These are phyloP conservation scores for Blastocystis sp. DNA, from an alignment of 352 stramenopile species.

Conservation along the genomic window DNA sequence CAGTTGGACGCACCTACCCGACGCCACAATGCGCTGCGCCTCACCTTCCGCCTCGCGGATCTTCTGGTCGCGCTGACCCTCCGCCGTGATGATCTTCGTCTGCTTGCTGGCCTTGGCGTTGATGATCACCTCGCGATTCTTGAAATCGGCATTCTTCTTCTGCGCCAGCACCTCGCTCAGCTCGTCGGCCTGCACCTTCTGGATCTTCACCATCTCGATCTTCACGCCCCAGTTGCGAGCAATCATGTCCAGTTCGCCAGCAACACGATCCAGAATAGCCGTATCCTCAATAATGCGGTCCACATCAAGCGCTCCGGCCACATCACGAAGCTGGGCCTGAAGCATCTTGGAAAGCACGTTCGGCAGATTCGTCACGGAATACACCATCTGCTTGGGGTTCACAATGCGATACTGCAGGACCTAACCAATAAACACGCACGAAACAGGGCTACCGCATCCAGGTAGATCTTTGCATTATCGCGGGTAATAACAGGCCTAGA, in stretches of 20 bases:
- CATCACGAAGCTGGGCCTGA: slow-evolving; percentile 73
- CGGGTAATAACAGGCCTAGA: slow-evolving; percentile 72
- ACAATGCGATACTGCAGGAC: slow-evolving; percentile 72
- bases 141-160: slow-evolving; percentile 74
- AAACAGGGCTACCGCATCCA: slow-evolving; percentile 71
- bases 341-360: slow-evolving; percentile 72
- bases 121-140: slow-evolving; percentile 74
- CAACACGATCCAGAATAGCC: slow-evolving; percentile 72
- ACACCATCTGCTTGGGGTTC: slow-evolving; percentile 73
- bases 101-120: slow-evolving; percentile 73
- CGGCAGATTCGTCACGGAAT: slow-evolving; percentile 73
- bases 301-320: slow-evolving; percentile 73
- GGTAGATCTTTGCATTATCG: slow-evolving; percentile 73
- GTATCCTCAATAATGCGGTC: slow-evolving; percentile 74
- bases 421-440: slow-evolving; percentile 25
- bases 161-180: slow-evolving; percentile 72
- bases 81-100: slow-evolving; percentile 73
- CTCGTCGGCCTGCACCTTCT: slow-evolving; percentile 71
- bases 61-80: slow-evolving; percentile 73
- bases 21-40: slow-evolving; percentile 71
- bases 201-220: slow-evolving; percentile 74
- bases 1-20: slow-evolving; percentile 41
- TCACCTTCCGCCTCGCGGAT: slow-evolving; percentile 73
- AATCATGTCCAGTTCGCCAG: slow-evolving; percentile 71
- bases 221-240: slow-evolving; percentile 72